A percentile compares a stretch with the other conserved stretches of the same genome.
Evolutionary conservation across 1,139 yeast genomes (phyloP).

Genomic region (Geotrichum aggregatum): DNA sequence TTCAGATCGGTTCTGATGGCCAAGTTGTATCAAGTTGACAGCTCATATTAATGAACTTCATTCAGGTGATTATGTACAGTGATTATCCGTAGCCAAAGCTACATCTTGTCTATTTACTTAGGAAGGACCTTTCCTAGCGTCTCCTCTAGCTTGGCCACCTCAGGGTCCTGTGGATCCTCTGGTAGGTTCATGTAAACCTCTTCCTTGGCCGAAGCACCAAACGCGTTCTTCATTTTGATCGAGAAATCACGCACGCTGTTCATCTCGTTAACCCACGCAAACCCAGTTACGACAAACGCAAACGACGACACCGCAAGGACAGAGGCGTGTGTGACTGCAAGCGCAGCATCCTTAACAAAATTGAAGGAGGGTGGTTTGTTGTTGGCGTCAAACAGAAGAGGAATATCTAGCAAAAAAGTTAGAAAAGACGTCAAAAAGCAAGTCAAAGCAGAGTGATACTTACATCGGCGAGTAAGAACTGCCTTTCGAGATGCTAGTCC

Average conservation of each 20-base stretch:
- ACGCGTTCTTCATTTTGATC: conserved; percentile 54
- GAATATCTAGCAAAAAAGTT: conserved; percentile 45
- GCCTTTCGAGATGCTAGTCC: conserved; percentile 73
- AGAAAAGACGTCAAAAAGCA: neutral
- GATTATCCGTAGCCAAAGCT: too few species aligned
- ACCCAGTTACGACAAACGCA: conserved; percentile 69
- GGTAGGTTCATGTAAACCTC: conserved; percentile 49
- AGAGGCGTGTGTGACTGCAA: conserved; percentile 81
- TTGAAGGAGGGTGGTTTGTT: conserved; percentile 81
- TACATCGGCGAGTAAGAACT: conserved; percentile 65
- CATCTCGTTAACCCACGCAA: conserved; percentile 76
- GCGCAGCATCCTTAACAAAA: conserved; percentile 77
- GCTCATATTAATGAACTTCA: neutral
- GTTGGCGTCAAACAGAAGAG: conserved; percentile 78
- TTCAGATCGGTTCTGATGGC: too few species aligned
- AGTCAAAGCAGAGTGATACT: conserved; percentile 27
- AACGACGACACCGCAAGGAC: conserved; percentile 67
- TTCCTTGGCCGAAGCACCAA: conserved; percentile 69
- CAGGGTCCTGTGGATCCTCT: conserved; percentile 52
- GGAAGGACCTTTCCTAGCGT: conserved; percentile 36
- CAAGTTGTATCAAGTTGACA: too few species aligned
- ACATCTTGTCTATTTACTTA: conserved; percentile 16
- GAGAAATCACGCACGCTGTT: conserved; percentile 68
- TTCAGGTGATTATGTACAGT: neutral
- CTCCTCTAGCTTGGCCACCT: conserved; percentile 54